Evolutionary conservation across 345 rosid genomes (phyloP).

Genomic region (Carallia brachiata): DNA sequence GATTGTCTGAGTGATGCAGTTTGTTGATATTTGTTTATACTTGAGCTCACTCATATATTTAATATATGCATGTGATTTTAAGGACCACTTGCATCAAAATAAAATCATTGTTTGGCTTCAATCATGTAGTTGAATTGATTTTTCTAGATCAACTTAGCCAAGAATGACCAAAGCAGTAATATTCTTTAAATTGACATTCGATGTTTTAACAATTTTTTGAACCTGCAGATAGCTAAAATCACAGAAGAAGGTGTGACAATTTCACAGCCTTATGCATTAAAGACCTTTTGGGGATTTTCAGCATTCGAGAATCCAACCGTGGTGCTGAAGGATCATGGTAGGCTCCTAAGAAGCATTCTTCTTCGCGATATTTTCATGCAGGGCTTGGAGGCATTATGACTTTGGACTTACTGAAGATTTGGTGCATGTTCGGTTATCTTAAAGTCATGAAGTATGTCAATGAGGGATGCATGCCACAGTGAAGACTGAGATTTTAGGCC

Average conservation of each 20-base stretch:
- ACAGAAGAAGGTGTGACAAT: slow-evolving; percentile 80
- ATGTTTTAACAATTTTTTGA: background rate
- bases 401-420: background rate
- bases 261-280: slow-evolving; percentile 82
- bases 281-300: slow-evolving; percentile 77
- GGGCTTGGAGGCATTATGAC: background rate
- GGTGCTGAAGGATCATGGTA: slow-evolving; percentile 97
- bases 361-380: background rate
- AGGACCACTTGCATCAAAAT: background rate
- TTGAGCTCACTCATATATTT: too few species aligned
- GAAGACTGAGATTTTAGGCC: too few species aligned
- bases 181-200: background rate
- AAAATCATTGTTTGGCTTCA: background rate
- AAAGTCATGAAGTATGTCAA: background rate
- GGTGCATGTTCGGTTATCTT: background rate
- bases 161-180: background rate
- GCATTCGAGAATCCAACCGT: slow-evolving; percentile 77
- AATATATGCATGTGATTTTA: background rate
- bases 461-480: too few species aligned
- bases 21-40: too few species aligned
- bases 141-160: too few species aligned
- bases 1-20: too few species aligned
- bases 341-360: background rate
- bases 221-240: slow-evolving; percentile 78
- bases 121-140: background rate